Evolutionary conservation across 2,329 filamentous ascomycete genomes (phyloP).

Genomic region (Penicillium aurantiogriseum): DNA sequence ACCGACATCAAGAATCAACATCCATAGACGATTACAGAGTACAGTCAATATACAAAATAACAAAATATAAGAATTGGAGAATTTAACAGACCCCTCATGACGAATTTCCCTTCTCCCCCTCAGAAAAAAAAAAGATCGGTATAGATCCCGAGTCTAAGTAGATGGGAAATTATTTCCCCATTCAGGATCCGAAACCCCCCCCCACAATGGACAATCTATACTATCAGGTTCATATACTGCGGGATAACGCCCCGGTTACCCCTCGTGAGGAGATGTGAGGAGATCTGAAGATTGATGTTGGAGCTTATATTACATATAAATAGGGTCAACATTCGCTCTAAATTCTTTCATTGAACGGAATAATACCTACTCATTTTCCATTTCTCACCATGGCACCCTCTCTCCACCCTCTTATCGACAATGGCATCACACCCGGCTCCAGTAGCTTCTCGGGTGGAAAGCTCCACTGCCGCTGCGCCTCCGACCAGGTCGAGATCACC

Average conservation of each 20-base stretch:
- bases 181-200: not conserved
- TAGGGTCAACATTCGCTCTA: not conserved
- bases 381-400: conserved; percentile 33
- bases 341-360: too few relatives aligned
- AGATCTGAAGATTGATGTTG: not conserved
- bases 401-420: conserved; percentile 63
- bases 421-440: conserved; percentile 58
- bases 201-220: not conserved
- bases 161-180: conserved; percentile 7
- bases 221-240: not conserved
- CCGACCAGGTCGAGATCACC: conserved; percentile 57
- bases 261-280: conserved; percentile 1
- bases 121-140: not conserved
- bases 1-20: not conserved
- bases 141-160: not conserved
- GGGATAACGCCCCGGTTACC: not conserved
- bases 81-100: not conserved
- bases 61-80: not conserved
- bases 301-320: not conserved
- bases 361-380: conserved; percentile 6
- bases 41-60: not conserved
- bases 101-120: not conserved
- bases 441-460: conserved; percentile 59
- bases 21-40: not conserved
- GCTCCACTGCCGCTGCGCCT: conserved; percentile 60